Conservation (phyloP, 106 monocot species). For the Phalaenopsis aphrodite region DNA sequence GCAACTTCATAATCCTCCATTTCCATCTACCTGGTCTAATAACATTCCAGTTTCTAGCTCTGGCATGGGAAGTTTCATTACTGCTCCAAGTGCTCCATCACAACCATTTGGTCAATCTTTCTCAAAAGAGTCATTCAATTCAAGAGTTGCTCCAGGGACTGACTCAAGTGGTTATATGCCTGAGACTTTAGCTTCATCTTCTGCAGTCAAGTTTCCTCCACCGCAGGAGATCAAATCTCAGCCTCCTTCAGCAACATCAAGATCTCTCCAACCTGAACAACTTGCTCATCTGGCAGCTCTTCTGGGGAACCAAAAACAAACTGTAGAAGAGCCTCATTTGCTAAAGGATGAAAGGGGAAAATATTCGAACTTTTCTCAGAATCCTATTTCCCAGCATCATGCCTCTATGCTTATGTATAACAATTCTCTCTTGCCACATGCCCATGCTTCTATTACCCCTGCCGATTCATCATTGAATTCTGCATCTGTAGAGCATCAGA, state of each 20-base stretch:
- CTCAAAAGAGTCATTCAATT: conserved; percentile 17
- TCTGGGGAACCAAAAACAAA: conserved; percentile 59
- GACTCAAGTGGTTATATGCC: conserved; percentile 19
- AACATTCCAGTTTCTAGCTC: conserved; percentile 15
- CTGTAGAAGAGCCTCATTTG: conserved; percentile 23
- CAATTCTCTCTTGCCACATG: too few species aligned
- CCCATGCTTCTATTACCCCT: not conserved
- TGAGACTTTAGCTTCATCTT: conserved; percentile 8
- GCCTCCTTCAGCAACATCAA: conserved; percentile 22
- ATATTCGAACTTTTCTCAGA: not conserved
- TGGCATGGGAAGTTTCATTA: conserved; percentile 12
- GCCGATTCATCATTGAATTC: conserved; percentile 9
- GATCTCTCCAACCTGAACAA: conserved; percentile 56
- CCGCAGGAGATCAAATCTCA: conserved; percentile 29
- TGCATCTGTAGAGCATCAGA: conserved; percentile 13
- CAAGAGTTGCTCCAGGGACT: conserved; percentile 13
- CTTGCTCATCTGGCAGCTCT: conserved; percentile 66
- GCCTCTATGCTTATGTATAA: not conserved
- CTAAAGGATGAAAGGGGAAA: conserved; percentile 8
- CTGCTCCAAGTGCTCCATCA: conserved; percentile 3
- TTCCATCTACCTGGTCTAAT: conserved; percentile 22
- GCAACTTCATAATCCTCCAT: conserved; percentile 24
- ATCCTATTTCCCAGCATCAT: not conserved
- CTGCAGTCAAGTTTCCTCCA: conserved; percentile 13
- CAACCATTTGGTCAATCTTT: conserved; percentile 18